These are phyloP conservation scores for Tanacetum coccineum DNA, from an alignment of 129 eudicot species.

Conservation along the genomic window DNA sequence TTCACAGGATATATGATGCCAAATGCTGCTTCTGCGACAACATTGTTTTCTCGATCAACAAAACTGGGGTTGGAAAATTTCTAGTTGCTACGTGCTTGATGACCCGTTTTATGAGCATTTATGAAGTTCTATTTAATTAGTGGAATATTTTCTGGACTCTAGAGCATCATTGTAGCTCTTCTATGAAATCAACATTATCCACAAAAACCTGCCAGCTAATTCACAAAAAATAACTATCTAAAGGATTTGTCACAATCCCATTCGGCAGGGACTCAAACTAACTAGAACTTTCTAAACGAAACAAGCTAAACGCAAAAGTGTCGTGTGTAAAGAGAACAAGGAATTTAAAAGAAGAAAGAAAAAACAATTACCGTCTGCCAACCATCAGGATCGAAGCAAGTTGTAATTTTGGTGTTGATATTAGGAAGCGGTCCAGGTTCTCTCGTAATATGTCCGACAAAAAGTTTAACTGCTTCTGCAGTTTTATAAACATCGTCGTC, in stretches of 20 bases:
- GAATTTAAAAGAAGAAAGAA: background rate
- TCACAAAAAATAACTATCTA: background rate
- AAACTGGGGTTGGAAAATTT: conserved; percentile 5
- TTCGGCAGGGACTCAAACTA: background rate
- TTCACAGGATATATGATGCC: background rate
- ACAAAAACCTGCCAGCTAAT: conserved; percentile 62
- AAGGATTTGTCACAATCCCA: no score
- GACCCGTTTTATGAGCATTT: conserved; percentile 10
- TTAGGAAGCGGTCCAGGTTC: no score
- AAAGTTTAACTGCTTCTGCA: no score
- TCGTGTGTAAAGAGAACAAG: no score
- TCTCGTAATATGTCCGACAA: no score
- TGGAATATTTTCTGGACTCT: background rate
- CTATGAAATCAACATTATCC: conserved; percentile 55
- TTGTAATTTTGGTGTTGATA: no score
- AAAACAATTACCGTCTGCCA: conserved; percentile 69
- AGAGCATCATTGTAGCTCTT: conserved; percentile 58
- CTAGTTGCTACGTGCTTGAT: background rate
- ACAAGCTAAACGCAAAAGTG: background rate
- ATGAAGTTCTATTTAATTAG: conserved; percentile 5
- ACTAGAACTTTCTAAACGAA: background rate
- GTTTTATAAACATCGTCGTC: no score
- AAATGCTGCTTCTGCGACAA: background rate
- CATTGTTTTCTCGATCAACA: conserved; percentile 31
- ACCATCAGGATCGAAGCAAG: background rate